phyloP scores from a whole-genome alignment of 2,329 filamentous ascomycete species.

The Aureobasidium musti region DNA sequence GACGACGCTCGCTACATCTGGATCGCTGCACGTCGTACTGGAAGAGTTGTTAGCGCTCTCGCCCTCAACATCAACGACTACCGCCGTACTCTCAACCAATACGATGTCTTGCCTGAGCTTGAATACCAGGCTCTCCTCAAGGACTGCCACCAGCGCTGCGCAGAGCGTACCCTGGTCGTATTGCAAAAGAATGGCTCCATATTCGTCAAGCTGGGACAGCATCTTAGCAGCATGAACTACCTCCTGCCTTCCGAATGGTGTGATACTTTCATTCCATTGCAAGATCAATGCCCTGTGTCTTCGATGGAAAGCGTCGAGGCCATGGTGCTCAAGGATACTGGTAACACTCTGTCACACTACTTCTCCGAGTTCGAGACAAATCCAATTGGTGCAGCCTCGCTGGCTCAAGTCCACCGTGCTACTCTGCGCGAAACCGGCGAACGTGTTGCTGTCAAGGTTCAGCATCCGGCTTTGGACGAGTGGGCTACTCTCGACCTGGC shows the following conservation, averaged over 20 bases:
- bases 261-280: conserved; percentile 89
- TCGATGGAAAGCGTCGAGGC: conserved; percentile 80
- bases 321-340: conserved; percentile 86
- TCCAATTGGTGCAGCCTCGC: conserved; percentile 88
- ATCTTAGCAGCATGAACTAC: conserved; percentile 95
- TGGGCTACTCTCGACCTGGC: conserved; percentile 88
- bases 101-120: conserved; percentile 64
- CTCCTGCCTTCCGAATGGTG: conserved; percentile 91
- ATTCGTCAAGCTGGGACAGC: conserved; percentile 96
- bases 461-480: conserved; percentile 85
- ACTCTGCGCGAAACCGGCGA: conserved; percentile 78
- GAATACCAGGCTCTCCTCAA: conserved; percentile 68
- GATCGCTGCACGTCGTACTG: conserved; percentile 72
- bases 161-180: conserved; percentile 79
- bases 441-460: conserved; percentile 92
- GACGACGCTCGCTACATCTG: conserved; percentile 75
- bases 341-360: conserved; percentile 72
- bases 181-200: conserved; percentile 97
- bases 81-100: conserved; percentile 74
- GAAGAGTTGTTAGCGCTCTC: conserved; percentile 73
- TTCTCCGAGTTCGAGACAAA: conserved; percentile 80
- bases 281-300: conserved; percentile 93
- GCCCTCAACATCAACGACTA: conserved; percentile 88
- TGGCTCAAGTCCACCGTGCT: conserved; percentile 92
- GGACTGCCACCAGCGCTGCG: conserved; percentile 89